Conservation (phyloP, 2,329 filamentous ascomycete species). For the Botrytis elliptica region DNA sequence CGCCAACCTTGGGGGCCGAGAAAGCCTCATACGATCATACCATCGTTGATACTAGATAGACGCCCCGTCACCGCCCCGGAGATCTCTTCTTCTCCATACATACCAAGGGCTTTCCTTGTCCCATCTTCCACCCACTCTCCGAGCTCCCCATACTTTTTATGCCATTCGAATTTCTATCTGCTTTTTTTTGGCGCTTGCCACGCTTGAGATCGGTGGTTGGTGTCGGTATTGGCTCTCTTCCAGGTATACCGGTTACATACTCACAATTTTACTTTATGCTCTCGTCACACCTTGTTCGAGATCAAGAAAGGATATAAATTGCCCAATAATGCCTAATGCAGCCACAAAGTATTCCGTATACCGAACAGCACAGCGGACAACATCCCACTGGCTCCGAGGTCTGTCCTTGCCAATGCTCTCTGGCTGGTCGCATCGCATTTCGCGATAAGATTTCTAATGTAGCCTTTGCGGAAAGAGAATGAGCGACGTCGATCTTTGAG, state of each 20-base stretch:
- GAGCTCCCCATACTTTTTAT: conserved; percentile 2
- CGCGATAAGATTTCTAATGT: conserved; percentile 4
- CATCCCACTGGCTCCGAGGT: conserved; percentile 18
- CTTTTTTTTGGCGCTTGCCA: conserved; percentile 8
- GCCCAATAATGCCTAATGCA: conserved; percentile 22
- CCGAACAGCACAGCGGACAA: conserved; percentile 3
- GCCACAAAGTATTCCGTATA: conserved; percentile 9
- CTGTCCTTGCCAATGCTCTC: conserved; percentile 7
- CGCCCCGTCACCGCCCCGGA: conserved; percentile 18
- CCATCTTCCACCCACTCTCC: conserved; percentile 5
- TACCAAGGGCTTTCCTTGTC: conserved; percentile 15
- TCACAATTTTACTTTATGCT: neutral
- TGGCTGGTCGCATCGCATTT: conserved; percentile 1
- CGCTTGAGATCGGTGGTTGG: conserved; percentile 1
- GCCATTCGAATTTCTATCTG: neutral
- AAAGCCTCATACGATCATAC: neutral
- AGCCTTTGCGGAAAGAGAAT: conserved; percentile 11
- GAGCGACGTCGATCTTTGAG: conserved; percentile 12
- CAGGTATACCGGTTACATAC: neutral
- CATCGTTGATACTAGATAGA: neutral
- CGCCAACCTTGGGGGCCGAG: neutral
- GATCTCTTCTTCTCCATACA: conserved; percentile 14
- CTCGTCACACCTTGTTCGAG: conserved; percentile 17
- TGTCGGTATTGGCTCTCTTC: neutral
- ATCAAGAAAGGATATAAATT: conserved; percentile 9